Conservation (phyloP, 1,139 yeast species). For the Scheffersomyces quercinus region DNA sequence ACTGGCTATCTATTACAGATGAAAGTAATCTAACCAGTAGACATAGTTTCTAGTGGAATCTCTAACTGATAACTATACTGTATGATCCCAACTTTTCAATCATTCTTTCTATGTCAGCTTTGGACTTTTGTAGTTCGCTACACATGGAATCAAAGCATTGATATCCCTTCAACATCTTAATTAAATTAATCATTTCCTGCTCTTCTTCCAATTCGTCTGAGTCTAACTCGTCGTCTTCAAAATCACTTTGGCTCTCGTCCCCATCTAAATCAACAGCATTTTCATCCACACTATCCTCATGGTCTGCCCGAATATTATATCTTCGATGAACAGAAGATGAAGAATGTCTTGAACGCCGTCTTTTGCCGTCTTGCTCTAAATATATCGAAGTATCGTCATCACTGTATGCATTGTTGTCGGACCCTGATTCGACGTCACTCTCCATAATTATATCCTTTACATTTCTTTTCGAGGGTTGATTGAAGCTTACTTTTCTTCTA, state of each 20-base stretch:
- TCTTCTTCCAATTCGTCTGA: constrained; percentile 24
- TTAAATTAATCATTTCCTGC: constrained; percentile 29
- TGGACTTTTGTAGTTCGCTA: constrained; percentile 61
- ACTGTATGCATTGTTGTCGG: constrained; percentile 1
- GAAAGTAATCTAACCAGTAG: too few species aligned
- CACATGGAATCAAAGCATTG: constrained; percentile 74
- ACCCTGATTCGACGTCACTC: constrained; percentile 6
- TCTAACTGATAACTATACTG: constrained; percentile 41
- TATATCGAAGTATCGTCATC: neutral
- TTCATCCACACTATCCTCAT: constrained; percentile 3
- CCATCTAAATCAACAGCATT: constrained; percentile 10
- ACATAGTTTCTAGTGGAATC: too few species aligned
- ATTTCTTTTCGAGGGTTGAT: neutral
- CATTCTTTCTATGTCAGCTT: constrained; percentile 54
- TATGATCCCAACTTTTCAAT: constrained; percentile 46
- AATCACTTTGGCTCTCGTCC: constrained; percentile 16
- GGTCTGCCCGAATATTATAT: constrained; percentile 1
- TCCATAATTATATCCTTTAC: constrained; percentile 4
- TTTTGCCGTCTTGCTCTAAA: neutral
- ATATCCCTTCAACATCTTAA: constrained; percentile 55
- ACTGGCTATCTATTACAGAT: too few species aligned
- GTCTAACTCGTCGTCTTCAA: constrained; percentile 17
- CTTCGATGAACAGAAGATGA: neutral
- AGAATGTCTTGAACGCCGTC: neutral
- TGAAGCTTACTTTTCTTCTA: constrained; percentile 36